Conservation (phyloP, 179 eudicot species). For the Beta corolliflora region DNA sequence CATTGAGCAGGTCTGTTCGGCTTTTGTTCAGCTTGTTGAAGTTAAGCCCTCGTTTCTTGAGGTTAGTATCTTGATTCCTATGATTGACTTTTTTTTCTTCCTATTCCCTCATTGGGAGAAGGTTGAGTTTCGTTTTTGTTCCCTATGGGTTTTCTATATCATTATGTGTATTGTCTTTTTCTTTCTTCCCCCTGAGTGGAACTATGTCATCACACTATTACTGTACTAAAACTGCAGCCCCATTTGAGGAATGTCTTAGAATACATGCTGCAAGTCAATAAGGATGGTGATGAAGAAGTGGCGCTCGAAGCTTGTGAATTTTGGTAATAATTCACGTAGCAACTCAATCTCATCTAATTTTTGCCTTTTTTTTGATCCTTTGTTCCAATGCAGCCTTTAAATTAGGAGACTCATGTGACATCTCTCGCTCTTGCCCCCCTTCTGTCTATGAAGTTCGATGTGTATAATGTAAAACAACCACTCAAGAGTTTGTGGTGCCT, state of each 20-base stretch:
- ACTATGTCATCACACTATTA: slow-evolving; percentile 11
- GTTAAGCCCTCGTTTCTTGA: slow-evolving; percentile 79
- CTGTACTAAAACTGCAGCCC: slow-evolving; percentile 56
- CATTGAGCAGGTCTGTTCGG: slow-evolving; percentile 80
- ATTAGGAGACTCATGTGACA: too few relatives aligned
- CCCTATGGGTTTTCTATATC: background rate
- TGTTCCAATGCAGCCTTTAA: too few relatives aligned
- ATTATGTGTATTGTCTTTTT: background rate
- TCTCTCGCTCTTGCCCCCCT: too few relatives aligned
- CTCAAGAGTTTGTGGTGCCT: too few relatives aligned
- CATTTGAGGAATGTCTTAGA: slow-evolving; percentile 78
- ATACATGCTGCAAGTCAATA: slow-evolving; percentile 89
- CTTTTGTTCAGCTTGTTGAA: slow-evolving; percentile 96
- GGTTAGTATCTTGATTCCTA: slow-evolving; percentile 43
- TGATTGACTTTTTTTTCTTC: background rate
- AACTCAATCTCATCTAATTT: background rate
- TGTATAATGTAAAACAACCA: too few relatives aligned
- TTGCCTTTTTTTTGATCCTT: too few relatives aligned
- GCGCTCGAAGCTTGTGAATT: slow-evolving; percentile 99
- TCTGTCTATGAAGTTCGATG: too few relatives aligned
- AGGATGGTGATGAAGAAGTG: slow-evolving; percentile 90
- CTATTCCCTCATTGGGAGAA: background rate
- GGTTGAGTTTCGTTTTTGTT: background rate
- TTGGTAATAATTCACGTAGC: slow-evolving; percentile 52
- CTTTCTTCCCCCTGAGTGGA: background rate